Evolutionary conservation across 2,329 filamentous ascomycete species (phyloP), one percentile per base, ranked within the genome.

Genomic region (Claviceps sp.): DNA sequence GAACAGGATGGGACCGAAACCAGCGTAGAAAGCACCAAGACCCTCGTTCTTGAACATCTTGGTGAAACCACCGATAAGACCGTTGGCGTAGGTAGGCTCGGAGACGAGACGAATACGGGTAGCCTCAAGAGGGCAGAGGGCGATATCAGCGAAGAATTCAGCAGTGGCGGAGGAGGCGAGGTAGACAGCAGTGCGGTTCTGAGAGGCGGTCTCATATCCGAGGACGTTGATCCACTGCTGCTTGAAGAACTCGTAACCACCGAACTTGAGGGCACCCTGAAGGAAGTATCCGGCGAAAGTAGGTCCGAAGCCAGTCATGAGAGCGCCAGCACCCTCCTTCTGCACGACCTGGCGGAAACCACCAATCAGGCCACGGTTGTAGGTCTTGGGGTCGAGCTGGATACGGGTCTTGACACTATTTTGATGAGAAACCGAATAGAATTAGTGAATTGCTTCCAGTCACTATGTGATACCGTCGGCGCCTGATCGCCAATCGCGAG

Each of bases 171-270:
- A 75, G 43, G 82, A 84, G 60, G 78, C 85, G 60, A 89, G 79
- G 79, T 91, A 91, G 72, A 91, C 82, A 60, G 81, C 81, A 57
- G 85, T 89, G 62, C 86, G 81, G 81, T 90, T 88, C 71, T 88
- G 79, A 63, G 77, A 77, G 62, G 87, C 87, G 59, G 76, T 81
- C 72, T 90, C 86, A 68, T 83, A 82, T 65, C 89, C 89, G 65
- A 94, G 72, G 57, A 77, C 56, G 77, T 88, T 85, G 72, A 94
- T 93, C 67, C 76, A 81, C 74, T 93, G 86, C 76, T 90, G 81
- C 84, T 95, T 94, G 85, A 95, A 94, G 75, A 94, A 84, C 76
- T 95, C 89, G 73, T 95, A 95, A 70, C 89, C 89, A 71, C 89
- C 89, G 71, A 93, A 93, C 77, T 94, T 94, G 79, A 93, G 83